Evolutionary conservation across 1,284 basidiomycete genomes (phyloP).

Genomic region (Bjerkandera adusta): DNA sequence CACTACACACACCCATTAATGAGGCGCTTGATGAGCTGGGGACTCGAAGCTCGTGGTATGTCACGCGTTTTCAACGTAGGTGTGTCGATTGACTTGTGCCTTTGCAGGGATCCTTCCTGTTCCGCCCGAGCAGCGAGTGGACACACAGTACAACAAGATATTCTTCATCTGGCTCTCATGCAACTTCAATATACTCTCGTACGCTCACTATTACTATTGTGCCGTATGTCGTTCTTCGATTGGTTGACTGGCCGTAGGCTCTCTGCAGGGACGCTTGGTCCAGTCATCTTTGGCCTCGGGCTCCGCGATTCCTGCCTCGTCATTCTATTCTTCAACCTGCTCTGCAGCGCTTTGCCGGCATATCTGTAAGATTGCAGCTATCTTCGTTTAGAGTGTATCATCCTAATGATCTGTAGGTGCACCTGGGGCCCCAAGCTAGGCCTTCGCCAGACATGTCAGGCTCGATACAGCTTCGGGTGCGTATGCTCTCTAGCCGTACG

Average conservation of each 20-base stretch:
- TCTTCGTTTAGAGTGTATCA: too few species aligned
- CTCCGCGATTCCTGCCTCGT: conserved; percentile 70
- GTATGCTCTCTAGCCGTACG: too few species aligned
- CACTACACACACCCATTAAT: conserved; percentile 11
- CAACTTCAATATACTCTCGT: conserved; percentile 77
- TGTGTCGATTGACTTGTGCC: conserved; percentile 1
- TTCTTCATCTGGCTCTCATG: conserved; percentile 77
- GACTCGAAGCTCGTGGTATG: conserved; percentile 25
- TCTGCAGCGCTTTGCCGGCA: conserved; percentile 51
- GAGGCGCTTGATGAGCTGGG: conserved; percentile 21
- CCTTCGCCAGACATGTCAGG: conserved; percentile 85
- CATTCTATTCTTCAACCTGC: conserved; percentile 76
- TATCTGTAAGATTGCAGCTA: conserved; percentile 47
- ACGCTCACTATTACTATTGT: too few species aligned
- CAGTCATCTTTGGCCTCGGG: conserved; percentile 61
- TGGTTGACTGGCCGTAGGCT: conserved; percentile 46
- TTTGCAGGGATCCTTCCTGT: conserved; percentile 54
- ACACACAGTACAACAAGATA: conserved; percentile 65
- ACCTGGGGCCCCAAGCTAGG: conserved; percentile 88
- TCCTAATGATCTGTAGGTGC: too few species aligned
- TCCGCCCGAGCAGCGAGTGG: conserved; percentile 47
- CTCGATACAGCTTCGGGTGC: conserved; percentile 77
- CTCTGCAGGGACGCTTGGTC: conserved; percentile 74
- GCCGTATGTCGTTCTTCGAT: background rate
- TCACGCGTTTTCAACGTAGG: too few species aligned